Percentiles rank a stretch among this genome's conserved stretches.
These are phyloP conservation scores for Coemansia sp. DNA, from an alignment of 192 early-diverging fungal species.

Conservation along the genomic window DNA sequence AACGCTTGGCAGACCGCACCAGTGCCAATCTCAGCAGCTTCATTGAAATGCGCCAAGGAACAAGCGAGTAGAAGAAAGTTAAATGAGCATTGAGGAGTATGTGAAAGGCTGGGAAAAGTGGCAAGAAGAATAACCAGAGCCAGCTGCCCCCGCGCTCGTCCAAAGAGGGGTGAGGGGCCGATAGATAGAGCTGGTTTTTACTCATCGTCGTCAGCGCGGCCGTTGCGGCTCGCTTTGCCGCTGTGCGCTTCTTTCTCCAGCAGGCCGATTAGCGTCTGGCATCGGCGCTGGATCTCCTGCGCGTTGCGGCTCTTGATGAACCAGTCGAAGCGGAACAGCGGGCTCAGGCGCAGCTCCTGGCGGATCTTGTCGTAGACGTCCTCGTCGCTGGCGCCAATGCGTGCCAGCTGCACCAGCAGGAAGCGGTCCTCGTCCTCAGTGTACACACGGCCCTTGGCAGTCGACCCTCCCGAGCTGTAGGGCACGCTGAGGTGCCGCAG, in stretches of 20 bases:
- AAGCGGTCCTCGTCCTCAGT: constrained; percentile 98
- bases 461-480: constrained; percentile 67
- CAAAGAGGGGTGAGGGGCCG: no score
- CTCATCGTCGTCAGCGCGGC: constrained; percentile 7
- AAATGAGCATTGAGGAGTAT: no score
- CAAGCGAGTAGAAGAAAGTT: no score
- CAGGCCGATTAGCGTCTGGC: constrained; percentile 71
- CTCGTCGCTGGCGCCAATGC: constrained; percentile 83
- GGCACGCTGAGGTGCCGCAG: constrained; percentile 85
- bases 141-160: no score
- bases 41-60: no score
- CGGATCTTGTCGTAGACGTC: constrained; percentile 93
- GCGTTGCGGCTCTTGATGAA: constrained; percentile 93
- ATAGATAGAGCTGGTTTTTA: background rate
- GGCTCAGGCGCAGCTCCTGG: constrained; percentile 73
- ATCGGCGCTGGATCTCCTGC: constrained; percentile 76
- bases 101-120: no score
- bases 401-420: constrained; percentile 82
- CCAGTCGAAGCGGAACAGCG: constrained; percentile 95
- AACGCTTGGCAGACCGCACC: no score
- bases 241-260: constrained; percentile 40
- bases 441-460: constrained; percentile 76
- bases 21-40: no score
- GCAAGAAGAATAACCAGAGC: no score
- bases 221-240: constrained; percentile 12